Evolutionary conservation across 1,139 yeast species (phyloP).

Genomic region (Zygosaccharomyces pseudobailii): DNA sequence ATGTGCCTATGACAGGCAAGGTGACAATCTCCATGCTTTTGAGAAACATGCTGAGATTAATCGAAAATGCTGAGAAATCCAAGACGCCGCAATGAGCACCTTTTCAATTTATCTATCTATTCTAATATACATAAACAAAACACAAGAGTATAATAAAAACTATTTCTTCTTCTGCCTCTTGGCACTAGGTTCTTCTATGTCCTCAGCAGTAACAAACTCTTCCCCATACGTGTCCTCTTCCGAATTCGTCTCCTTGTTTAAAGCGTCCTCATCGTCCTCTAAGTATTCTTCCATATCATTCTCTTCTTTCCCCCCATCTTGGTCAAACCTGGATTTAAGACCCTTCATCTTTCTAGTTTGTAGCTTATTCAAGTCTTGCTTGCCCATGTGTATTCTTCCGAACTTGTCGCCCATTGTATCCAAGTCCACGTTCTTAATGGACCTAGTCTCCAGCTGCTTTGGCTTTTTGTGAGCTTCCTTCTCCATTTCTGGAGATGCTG

Average conservation of each 20-base stretch:
- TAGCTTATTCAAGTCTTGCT: slow-evolving; percentile 82
- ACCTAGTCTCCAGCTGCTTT: slow-evolving; percentile 74
- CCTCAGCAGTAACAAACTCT: slow-evolving; percentile 54
- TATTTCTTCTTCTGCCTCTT: slow-evolving; percentile 38
- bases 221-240: slow-evolving; percentile 60
- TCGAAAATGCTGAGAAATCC: slow-evolving; percentile 50
- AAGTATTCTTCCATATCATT: slow-evolving; percentile 25
- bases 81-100: background rate
- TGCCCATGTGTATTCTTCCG: slow-evolving; percentile 94
- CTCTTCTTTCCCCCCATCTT: slow-evolving; percentile 45
- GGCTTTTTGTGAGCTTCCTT: slow-evolving; percentile 84
- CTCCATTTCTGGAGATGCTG: slow-evolving; percentile 84
- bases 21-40: slow-evolving; percentile 92
- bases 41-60: slow-evolving; percentile 77
- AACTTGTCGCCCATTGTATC: slow-evolving; percentile 95
- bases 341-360: slow-evolving; percentile 99
- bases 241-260: slow-evolving; percentile 35
- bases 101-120: slow-evolving; percentile 1
- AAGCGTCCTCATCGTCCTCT: slow-evolving; percentile 44
- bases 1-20: slow-evolving; percentile 93
- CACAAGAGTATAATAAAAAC: background rate
- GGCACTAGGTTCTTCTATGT: slow-evolving; percentile 40
- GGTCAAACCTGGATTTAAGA: slow-evolving; percentile 80
- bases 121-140: slow-evolving; percentile 10
- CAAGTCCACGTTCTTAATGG: slow-evolving; percentile 81